A percentile compares a stretch with the other conserved stretches of the same genome.
Conservation (phyloP, 208 protist genomes). For the Leishmania aethiopica region DNA sequence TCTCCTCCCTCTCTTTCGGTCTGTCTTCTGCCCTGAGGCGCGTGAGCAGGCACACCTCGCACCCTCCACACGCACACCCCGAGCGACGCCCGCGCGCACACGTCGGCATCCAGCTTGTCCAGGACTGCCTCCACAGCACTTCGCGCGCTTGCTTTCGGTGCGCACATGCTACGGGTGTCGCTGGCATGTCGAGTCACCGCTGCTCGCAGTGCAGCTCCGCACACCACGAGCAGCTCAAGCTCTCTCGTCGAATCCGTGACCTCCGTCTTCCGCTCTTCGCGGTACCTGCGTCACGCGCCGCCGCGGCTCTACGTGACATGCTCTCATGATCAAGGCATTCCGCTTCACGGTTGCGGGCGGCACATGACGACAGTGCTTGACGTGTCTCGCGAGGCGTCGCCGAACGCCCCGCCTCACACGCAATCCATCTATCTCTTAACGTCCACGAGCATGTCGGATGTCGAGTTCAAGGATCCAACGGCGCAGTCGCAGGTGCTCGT, state of each 20-base stretch:
- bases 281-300: slow-evolving; percentile 72
- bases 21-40: background rate
- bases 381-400: slow-evolving; percentile 14
- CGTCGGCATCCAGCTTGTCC: background rate
- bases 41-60: background rate
- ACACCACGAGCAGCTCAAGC: background rate
- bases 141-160: background rate
- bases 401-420: slow-evolving; percentile 40
- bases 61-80: background rate
- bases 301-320: slow-evolving; percentile 76
- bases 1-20: background rate
- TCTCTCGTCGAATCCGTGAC: slow-evolving; percentile 18
- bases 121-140: background rate
- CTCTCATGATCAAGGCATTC: slow-evolving; percentile 20
- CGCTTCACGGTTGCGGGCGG: slow-evolving; percentile 24
- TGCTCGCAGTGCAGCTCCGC: background rate
- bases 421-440: slow-evolving; percentile 63
- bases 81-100: background rate
- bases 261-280: slow-evolving; percentile 12
- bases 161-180: slow-evolving; percentile 5
- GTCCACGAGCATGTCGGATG: slow-evolving; percentile 52
- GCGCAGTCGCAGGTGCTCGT: slow-evolving; percentile 52
- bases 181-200: background rate
- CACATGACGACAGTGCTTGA: slow-evolving; percentile 74
- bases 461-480: slow-evolving; percentile 36